A percentile compares a stretch with the other conserved stretches of the same genome.
Evolutionary conservation across 352 stramenopile genomes (phyloP).

Genomic region (Phytopythium delawarense): DNA sequence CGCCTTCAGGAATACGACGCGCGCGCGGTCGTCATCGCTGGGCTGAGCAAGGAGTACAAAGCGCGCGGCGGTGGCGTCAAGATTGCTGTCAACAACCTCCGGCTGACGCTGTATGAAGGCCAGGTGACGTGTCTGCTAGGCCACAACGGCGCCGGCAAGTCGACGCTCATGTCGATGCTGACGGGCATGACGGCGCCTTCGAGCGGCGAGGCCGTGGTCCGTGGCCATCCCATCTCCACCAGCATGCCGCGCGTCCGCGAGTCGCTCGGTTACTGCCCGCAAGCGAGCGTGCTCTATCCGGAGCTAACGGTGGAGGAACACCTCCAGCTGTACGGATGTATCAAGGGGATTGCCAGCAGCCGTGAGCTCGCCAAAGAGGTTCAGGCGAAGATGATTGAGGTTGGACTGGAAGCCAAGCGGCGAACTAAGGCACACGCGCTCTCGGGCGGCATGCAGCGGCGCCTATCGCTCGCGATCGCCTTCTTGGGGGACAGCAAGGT

Average conservation of each 20-base stretch:
- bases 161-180: conserved; percentile 78
- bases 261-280: conserved; percentile 93
- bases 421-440: conserved; percentile 42
- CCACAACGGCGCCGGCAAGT: conserved; percentile 95
- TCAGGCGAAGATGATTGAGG: conserved; percentile 73
- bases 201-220: conserved; percentile 48
- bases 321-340: conserved; percentile 89
- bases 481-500: conserved; percentile 69
- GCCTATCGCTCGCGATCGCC: conserved; percentile 72
- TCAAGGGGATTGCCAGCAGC: conserved; percentile 79
- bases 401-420: conserved; percentile 90
- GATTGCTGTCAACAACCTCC: conserved; percentile 83
- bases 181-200: conserved; percentile 65
- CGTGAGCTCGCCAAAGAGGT: conserved; percentile 19
- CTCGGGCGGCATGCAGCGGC: conserved; percentile 79
- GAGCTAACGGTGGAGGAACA: conserved; percentile 96
- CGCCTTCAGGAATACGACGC: conserved; percentile 47
- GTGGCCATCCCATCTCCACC: conserved; percentile 45
- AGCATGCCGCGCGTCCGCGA: conserved; percentile 88
- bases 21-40: conserved; percentile 50
- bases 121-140: conserved; percentile 94
- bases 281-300: conserved; percentile 96
- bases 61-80: conserved; percentile 51
- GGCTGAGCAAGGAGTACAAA: conserved; percentile 75
- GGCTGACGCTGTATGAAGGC: conserved; percentile 88